Conservation (phyloP, 2,329 filamentous ascomycete species). For the Phaeosphaeriaceae sp. region DNA sequence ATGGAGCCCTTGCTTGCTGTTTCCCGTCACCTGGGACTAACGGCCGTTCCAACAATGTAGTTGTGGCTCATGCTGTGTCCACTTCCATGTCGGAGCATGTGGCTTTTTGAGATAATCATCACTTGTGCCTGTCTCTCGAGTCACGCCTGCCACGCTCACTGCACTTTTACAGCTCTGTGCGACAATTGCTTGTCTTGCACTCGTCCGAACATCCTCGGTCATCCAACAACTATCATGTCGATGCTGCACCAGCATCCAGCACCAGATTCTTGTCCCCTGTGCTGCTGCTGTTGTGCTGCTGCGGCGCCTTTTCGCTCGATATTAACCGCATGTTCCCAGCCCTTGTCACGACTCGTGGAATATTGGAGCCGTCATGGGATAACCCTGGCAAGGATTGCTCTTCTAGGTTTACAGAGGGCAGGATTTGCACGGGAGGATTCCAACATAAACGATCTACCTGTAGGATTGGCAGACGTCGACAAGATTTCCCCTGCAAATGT, state of each 20-base stretch:
- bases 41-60: constrained; percentile 44
- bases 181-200: constrained; percentile 10
- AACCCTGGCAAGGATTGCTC: constrained; percentile 24
- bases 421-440: constrained; percentile 30
- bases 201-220: constrained; percentile 21
- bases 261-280: constrained; percentile 18
- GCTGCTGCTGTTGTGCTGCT: constrained; percentile 2
- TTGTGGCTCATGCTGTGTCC: constrained; percentile 43
- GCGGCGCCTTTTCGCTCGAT: constrained; percentile 9
- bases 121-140: neutral
- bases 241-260: constrained; percentile 20
- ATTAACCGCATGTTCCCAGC: constrained; percentile 7
- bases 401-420: constrained; percentile 12
- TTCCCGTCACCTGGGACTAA: constrained; percentile 45
- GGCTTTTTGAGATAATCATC: constrained; percentile 16
- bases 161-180: constrained; percentile 5
- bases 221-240: constrained; percentile 3
- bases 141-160: constrained; percentile 6
- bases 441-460: constrained; percentile 20
- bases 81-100: constrained; percentile 29
- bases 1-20: constrained; percentile 31
- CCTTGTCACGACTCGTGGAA: constrained; percentile 17
- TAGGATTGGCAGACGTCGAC: constrained; percentile 14
- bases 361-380: constrained; percentile 14
- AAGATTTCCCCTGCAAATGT: constrained; percentile 27